Base-by-base conservation (phyloP, 192 early-diverging fungal species). In the Gryganskiella cystojenkinii region DNA sequence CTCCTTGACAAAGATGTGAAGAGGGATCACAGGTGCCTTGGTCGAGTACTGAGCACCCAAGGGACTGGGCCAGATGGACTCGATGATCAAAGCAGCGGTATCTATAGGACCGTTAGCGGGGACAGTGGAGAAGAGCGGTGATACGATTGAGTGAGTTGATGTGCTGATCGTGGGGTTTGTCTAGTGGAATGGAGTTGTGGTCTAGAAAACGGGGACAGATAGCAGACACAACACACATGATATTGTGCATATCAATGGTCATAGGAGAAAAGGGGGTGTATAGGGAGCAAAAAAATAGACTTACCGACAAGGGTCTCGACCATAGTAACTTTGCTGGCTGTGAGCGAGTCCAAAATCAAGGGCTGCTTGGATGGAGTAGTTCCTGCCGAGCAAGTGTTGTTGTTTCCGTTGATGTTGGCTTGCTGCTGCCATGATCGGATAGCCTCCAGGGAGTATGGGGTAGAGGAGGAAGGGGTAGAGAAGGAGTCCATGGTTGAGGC, bases 1-100 rank as follows among this genome's bases (percentile, higher is more conserved):
- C 71, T 91, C 89, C 45, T 85, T 85, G 70, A 92, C 88, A 63
- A 92, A 90, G 53, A 75, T 70, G 50, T 80, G 73, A 25, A 88
- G 80, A 17, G 89, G 87, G 25, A 88, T 79, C 15, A 84, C 80
- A 17, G 80, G 79, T 22, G 71, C 74, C 63, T 71, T 75, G 22
- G 80, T 24, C 1, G 72, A 67, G 55, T 78, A 71, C 30, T 72
- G 81, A 31, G 67, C 67, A 50, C 70, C 70, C 1, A 65, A 43
- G 14, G 81, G 61, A 47, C 73, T 82, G 13, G 64, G 78, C 83
- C 82, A 85, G 37, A 85, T 84, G 24, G 87, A 87, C 59, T 91
- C 89, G 59, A 92, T 90, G 61, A 91, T 85, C 56, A 82, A 67
- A 22, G 90, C 87, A 25, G 90, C 79, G 10, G 89, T 92, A 56